Percentiles rank a stretch among this genome's conserved stretches.
Evolutionary conservation across 495 filamentous ascomycete genomes (phyloP).

Genomic region (Clavariopsis aquatica): DNA sequence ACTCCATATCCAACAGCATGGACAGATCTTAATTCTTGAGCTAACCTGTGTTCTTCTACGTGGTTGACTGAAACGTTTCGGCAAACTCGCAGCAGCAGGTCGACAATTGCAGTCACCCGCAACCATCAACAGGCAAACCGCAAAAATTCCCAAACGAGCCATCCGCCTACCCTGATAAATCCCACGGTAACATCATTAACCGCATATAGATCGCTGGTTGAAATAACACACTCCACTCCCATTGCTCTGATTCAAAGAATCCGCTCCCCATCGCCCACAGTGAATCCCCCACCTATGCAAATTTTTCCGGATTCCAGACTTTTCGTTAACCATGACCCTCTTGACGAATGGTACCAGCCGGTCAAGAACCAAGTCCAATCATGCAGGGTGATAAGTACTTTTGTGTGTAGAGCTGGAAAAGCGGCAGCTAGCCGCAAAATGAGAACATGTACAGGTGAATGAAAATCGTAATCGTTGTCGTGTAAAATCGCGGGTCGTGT

Average conservation of each 20-base stretch:
- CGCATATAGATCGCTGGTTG: neutral
- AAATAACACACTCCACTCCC: neutral
- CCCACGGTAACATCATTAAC: constrained; percentile 3
- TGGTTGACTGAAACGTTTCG: neutral
- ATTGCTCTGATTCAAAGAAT: constrained; percentile 18
- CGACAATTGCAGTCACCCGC: no score
- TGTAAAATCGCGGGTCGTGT: neutral
- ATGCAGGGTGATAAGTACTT: constrained; percentile 30
- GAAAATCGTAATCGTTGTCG: constrained; percentile 32
- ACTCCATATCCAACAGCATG: neutral
- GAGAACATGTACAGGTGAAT: constrained; percentile 33
- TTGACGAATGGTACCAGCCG: constrained; percentile 25
- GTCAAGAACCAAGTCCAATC: constrained; percentile 26
- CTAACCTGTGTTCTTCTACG: constrained; percentile 1
- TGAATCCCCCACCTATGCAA: constrained; percentile 18
- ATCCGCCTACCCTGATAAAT: constrained; percentile 2
- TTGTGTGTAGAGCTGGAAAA: constrained; percentile 22
- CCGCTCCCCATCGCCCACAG: constrained; percentile 22
- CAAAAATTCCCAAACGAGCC: neutral
- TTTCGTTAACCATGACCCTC: constrained; percentile 25
- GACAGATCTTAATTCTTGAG: neutral
- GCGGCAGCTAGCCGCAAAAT: constrained; percentile 25
- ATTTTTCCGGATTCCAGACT: constrained; percentile 23
- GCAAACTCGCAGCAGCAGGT: neutral
- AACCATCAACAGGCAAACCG: neutral